Evolutionary conservation across 352 stramenopile genomes (phyloP).

Genomic region (Phytophthora sp.): DNA sequence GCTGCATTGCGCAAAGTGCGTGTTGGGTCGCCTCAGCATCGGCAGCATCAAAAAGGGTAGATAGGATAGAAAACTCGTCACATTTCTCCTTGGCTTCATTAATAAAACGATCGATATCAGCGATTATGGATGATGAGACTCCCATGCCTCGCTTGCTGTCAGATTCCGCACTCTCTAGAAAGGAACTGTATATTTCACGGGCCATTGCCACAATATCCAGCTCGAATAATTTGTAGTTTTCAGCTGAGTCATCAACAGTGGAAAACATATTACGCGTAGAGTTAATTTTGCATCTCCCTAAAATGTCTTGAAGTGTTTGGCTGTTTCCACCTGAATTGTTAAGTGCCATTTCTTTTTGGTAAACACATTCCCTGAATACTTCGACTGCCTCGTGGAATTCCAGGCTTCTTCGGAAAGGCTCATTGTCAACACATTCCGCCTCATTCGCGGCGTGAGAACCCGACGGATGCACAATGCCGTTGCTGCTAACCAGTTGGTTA

Average conservation of each 20-base stretch:
- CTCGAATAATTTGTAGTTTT: not conserved
- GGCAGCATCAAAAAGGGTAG: constrained; percentile 57
- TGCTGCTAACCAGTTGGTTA: no score
- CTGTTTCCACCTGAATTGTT: not conserved
- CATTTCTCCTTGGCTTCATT: not conserved
- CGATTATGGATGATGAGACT: constrained; percentile 32
- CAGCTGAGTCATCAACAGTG: not conserved
- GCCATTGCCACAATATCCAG: constrained; percentile 2
- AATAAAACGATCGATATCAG: constrained; percentile 38
- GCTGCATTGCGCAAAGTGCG: constrained; percentile 24
- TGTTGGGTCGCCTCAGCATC: constrained; percentile 64
- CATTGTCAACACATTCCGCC: constrained; percentile 5
- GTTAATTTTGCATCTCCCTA: constrained; percentile 28
- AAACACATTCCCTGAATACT: constrained; percentile 46
- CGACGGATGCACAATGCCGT: no score
- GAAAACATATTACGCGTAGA: constrained; percentile 12
- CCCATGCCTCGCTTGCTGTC: constrained; percentile 1
- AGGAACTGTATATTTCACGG: constrained; percentile 19
- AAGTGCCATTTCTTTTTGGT: not conserved
- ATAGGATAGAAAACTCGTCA: constrained; percentile 9
- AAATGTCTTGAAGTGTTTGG: constrained; percentile 16
- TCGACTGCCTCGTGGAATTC: constrained; percentile 67
- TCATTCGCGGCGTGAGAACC: no score
- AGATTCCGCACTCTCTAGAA: constrained; percentile 4
- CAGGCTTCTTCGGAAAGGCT: constrained; percentile 32